Percentiles rank a stretch among this genome's conserved stretches.
phyloP scores from a whole-genome alignment of 495 filamentous ascomycete species.

The Penicillium odoratum region DNA sequence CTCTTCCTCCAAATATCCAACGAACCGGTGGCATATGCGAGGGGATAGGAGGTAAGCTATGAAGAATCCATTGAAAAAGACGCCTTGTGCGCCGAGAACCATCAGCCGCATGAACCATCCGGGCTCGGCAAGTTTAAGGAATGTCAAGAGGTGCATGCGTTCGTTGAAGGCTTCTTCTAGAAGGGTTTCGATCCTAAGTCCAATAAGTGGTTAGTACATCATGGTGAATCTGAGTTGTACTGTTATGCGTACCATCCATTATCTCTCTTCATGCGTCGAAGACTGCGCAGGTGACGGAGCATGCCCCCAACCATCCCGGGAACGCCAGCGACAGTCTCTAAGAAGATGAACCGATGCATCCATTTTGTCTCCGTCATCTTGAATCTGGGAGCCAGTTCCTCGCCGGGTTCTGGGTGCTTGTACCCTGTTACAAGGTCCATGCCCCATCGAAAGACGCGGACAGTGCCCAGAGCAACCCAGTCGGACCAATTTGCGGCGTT shows the following conservation, averaged over 20 bases:
- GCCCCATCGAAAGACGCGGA: conserved; percentile 64
- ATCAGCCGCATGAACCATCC: conserved; percentile 85
- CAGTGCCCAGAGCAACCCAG: conserved; percentile 59
- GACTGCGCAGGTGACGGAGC: conserved; percentile 80
- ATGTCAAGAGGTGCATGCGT: conserved; percentile 93
- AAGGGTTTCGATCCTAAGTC: conserved; percentile 78
- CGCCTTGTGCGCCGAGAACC: conserved; percentile 78
- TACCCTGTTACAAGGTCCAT: conserved; percentile 73
- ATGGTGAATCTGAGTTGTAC: background rate
- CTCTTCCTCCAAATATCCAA: conserved; percentile 96
- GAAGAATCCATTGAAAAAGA: conserved; percentile 96
- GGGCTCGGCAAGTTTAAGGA: conserved; percentile 88
- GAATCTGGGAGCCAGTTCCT: conserved; percentile 45
- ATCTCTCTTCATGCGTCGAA: conserved; percentile 83
- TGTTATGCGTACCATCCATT: conserved; percentile 74
- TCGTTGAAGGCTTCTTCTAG: conserved; percentile 96
- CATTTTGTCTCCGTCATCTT: conserved; percentile 74
- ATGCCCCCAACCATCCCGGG: conserved; percentile 97
- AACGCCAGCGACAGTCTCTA: conserved; percentile 92
- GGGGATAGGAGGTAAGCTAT: conserved; percentile 85
- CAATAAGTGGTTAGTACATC: background rate
- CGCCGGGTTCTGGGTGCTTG: conserved; percentile 56
- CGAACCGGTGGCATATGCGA: conserved; percentile 89
- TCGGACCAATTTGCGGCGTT: conserved; percentile 67
- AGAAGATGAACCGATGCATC: conserved; percentile 84